phyloP scores from a whole-genome alignment of 306 rosid genomes.

The Hylodesmum podocarpum region DNA sequence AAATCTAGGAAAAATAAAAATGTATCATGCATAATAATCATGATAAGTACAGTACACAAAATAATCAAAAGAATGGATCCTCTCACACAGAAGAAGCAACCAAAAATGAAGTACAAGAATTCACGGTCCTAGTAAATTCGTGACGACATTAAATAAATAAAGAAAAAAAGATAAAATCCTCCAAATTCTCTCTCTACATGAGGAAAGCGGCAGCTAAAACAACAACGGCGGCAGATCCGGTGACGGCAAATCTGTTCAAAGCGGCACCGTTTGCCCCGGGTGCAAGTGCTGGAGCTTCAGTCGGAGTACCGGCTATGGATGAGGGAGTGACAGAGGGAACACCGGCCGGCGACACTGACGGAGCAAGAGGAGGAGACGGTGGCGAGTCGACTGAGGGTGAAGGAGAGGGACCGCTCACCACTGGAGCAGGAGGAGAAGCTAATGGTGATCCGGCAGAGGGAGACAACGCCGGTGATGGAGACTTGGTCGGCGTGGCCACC shows the following conservation, averaged over 20 bases:
- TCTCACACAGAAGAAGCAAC: background rate
- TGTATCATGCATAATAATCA: constrained; percentile 2
- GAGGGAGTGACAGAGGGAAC: constrained; percentile 38
- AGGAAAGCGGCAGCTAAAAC: constrained; percentile 25
- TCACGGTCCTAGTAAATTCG: background rate
- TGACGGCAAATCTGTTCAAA: constrained; percentile 29
- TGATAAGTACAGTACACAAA: constrained; percentile 19
- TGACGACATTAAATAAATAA: background rate
- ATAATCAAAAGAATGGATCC: constrained; percentile 29
- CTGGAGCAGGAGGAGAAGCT: constrained; percentile 27
- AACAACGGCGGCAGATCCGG: constrained; percentile 33
- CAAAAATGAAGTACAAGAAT: constrained; percentile 9
- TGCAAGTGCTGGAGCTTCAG: constrained; percentile 28
- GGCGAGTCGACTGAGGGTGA: constrained; percentile 44
- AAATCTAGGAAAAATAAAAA: background rate
- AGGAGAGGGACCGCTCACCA: constrained; percentile 27
- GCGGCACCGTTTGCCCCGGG: background rate
- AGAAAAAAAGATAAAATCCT: background rate
- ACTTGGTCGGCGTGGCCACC: background rate
- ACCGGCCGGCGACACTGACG: constrained; percentile 23
- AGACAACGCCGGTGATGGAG: constrained; percentile 28
- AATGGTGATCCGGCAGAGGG: constrained; percentile 21
- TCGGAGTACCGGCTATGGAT: constrained; percentile 18
- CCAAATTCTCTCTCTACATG: constrained; percentile 20
- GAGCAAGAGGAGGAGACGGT: constrained; percentile 33